Evolutionary conservation across 805 yeast genomes (phyloP), one percentile per base, ranked within the genome.

Genomic region (Groenewaldozyma salmanticensis): DNA sequence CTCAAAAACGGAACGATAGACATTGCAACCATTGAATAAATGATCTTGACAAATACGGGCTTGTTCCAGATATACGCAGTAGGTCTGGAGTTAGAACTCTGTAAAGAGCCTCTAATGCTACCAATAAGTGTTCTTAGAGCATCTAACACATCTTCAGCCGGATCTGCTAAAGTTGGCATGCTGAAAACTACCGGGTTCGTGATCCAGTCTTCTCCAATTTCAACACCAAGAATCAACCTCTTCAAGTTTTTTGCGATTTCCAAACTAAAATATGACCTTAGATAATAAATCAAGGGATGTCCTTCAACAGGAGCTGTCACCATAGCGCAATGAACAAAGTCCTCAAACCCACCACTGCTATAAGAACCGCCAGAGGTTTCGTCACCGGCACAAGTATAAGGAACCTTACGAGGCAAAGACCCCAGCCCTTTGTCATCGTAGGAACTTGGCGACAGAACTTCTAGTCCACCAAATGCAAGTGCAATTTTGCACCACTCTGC

Each of bases 1-100:
- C 94, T 66, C 40, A 83, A 62, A 48, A 79, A 83, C 17, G 87
- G 85, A 0, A 81, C 72, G 5, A 70, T 56, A 1, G 77, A 58
- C 50, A 74, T 76, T n/a, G 70, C 55, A 17, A 79, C 35, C 73
- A 81, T 66, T 0, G 79, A 64, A 50, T 67, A 75, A 2, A 79
- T 46, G 1, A 72, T 34, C 21, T 42, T 37, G 5, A 37, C 29
- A 21, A 48, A 44, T 9, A 33, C 62, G 22, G 54, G 45, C 7
- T 44, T 45, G 24, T 36, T 43, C 53, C 50, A 47, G 7, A 48
- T 38, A 6, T 32, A 19, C 11, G 50, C 19, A 11, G 43, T 36
- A 5, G 47, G 44, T 4, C 43, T 33, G n/a, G 44, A 24, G 5
- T 29, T 36, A 13, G 31, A 37, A 16, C 16, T 20, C 37, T 43